Percentiles rank a stretch among this genome's conserved stretches.
phyloP scores from a whole-genome alignment of 1,284 basidiomycete genomes.

The Chalciporus sp. region DNA sequence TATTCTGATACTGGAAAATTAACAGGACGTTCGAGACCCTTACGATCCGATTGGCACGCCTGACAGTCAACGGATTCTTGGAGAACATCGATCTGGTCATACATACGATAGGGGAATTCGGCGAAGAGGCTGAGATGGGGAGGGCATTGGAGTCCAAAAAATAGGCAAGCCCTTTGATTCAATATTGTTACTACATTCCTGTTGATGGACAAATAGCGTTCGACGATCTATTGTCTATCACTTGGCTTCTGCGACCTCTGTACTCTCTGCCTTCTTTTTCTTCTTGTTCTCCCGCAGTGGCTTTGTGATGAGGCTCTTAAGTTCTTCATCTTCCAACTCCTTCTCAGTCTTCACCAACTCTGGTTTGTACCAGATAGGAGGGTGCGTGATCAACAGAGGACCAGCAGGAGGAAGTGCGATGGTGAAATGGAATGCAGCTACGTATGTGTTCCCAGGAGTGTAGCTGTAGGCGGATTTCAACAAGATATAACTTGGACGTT shows the following conservation, averaged over 20 bases:
- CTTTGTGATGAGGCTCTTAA: constrained; percentile 78
- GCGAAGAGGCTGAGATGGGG: constrained; percentile 51
- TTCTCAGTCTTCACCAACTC: constrained; percentile 90
- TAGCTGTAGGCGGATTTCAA: constrained; percentile 49
- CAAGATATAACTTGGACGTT: not conserved
- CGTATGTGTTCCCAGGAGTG: constrained; percentile 78
- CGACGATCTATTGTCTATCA: constrained; percentile 34
- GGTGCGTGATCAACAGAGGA: constrained; percentile 82
- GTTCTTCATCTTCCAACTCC: constrained; percentile 84
- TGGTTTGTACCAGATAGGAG: constrained; percentile 90
- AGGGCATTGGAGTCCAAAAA: constrained; percentile 6
- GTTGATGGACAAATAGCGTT: constrained; percentile 20
- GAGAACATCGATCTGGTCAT: constrained; percentile 86
- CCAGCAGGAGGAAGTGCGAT: constrained; percentile 87
- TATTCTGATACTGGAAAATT: constrained; percentile 8
- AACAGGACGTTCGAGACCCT: constrained; percentile 69
- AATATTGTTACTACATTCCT: constrained; percentile 14
- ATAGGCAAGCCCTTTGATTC: constrained; percentile 12
- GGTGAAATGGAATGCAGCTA: constrained; percentile 96
- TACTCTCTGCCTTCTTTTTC: constrained; percentile 69
- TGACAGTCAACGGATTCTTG: constrained; percentile 82
- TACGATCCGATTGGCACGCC: constrained; percentile 80
- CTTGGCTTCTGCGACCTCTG: constrained; percentile 32
- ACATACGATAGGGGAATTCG: constrained; percentile 81
- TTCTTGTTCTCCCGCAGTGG: constrained; percentile 90